Base-by-base conservation (phyloP, 768 basidiomycete genomes). In the Psilocybe tampanensis region DNA sequence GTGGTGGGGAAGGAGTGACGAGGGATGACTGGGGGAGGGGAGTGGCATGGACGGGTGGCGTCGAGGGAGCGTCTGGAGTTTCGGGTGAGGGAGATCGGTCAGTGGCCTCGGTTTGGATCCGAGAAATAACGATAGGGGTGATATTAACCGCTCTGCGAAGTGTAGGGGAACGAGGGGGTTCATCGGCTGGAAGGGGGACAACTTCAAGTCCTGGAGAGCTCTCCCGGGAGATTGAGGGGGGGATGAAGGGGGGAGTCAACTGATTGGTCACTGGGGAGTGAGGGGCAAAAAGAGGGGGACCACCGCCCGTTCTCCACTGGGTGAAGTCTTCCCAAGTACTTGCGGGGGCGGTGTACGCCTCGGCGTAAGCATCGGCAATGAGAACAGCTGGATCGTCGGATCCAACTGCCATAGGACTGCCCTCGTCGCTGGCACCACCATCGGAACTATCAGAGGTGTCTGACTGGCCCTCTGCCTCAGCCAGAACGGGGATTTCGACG, bases 1-100 rank as follows among this genome's bases (percentile, higher is more conserved):
- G 83, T 6, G 84, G 74, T 3, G 85, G 82, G 2, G 85, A 85
- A 23, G 84, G 82, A n/a, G 75, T 70, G 22, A 73, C 43, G 55
- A 74, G 50, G 34, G 66, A 44, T 29, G 62, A 56, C 36, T 71
- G 64, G 50, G 60, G 47, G 22, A 58, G 63, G 55, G 64, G 64
- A 45, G 66, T 60, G 33, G 53, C 60, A 42, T 66, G 64, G 19
- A 66, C 61, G 21, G 65, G 60, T 42, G 70, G 70, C 26, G 68
- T 67, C 49, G 59, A 55, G 26, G 74, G 73, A 32, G 64, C 62
- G 15, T 63, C 43, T 48, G 68, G 70, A 52, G 70, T 63, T 34
- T 57, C 60, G 23, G 74, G 69, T 36, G 72, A 69, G 9, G 70
- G 57, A 18, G 71, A 68, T 44, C 70, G 65, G 34, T 65, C 56